phyloP scores from a whole-genome alignment of 306 rosid species.

The Inga leiocalycina region DNA sequence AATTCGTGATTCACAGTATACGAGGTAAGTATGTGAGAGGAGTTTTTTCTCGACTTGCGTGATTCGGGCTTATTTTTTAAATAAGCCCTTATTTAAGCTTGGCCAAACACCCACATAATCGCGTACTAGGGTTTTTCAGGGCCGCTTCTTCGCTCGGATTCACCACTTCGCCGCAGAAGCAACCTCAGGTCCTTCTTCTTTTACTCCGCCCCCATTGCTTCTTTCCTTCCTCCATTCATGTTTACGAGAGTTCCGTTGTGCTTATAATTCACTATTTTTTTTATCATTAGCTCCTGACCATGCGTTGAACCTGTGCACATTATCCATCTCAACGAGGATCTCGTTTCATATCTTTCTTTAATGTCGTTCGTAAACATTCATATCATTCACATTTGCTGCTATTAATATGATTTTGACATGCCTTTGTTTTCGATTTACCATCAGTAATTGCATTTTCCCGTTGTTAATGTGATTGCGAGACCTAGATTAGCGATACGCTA shows the following conservation, averaged over 20 bases:
- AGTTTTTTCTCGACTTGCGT: too few species aligned
- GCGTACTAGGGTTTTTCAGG: not conserved
- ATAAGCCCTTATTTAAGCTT: too few species aligned
- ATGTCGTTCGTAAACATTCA: not conserved
- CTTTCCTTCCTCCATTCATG: not conserved
- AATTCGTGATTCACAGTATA: too few species aligned
- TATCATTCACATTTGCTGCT: not conserved
- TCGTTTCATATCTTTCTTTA: not conserved
- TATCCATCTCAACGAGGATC: not conserved
- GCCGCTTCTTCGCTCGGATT: not conserved
- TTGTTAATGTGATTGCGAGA: not conserved
- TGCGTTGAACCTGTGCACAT: not conserved
- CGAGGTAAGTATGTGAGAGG: too few species aligned
- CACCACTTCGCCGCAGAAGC: slow-evolving; percentile 2
- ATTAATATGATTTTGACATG: not conserved
- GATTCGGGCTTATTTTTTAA: too few species aligned
- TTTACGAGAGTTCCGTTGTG: not conserved
- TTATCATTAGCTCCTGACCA: not conserved
- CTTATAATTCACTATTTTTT: not conserved
- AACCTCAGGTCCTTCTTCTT: slow-evolving; percentile 8
- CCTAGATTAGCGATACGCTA: not conserved
- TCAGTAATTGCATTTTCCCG: not conserved
- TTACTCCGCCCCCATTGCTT: not conserved
- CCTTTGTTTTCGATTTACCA: not conserved
- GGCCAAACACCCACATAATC: not conserved